Percentiles rank a stretch among this genome's conserved stretches.
Conservation (phyloP, 2,329 filamentous ascomycete genomes). For the Calonectria naviculata region DNA sequence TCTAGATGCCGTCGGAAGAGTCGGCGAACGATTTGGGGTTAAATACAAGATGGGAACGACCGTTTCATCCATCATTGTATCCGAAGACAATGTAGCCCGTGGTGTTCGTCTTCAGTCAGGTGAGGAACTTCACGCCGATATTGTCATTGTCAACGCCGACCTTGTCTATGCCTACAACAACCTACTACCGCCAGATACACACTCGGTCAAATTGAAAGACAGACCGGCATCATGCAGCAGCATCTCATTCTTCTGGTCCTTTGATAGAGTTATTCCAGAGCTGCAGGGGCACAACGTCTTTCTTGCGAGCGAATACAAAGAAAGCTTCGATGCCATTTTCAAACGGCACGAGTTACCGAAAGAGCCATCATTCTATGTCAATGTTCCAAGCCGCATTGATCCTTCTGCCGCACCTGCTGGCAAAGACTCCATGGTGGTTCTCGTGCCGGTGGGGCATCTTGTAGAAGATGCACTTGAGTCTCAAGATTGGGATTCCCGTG, state of each 20-base stretch:
- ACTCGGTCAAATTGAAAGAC: conserved; percentile 54
- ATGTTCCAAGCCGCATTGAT: conserved; percentile 78
- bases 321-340: conserved; percentile 83
- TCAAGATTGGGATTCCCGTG: conserved; percentile 66
- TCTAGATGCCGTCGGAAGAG: conserved; percentile 70
- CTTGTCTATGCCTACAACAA: conserved; percentile 80
- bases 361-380: conserved; percentile 81
- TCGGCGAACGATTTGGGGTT: conserved; percentile 72
- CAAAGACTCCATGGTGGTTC: conserved; percentile 74
- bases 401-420: conserved; percentile 73
- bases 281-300: conserved; percentile 82
- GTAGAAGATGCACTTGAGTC: conserved; percentile 15
- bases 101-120: conserved; percentile 71
- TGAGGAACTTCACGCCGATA: conserved; percentile 69
- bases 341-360: conserved; percentile 73
- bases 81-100: conserved; percentile 61
- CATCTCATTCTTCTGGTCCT: conserved; percentile 82
- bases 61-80: conserved; percentile 58
- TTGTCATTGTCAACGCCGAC: conserved; percentile 79
- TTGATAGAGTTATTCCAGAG: conserved; percentile 69
- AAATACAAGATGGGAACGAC: conserved; percentile 70
- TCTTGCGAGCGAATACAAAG: conserved; percentile 76
- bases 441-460: conserved; percentile 79
- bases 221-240: conserved; percentile 74
- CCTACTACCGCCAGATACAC: conserved; percentile 65